These are phyloP conservation scores for Cupressus sempervirens DNA, from an alignment of 75 land plant genomes.

Conservation along the genomic window DNA sequence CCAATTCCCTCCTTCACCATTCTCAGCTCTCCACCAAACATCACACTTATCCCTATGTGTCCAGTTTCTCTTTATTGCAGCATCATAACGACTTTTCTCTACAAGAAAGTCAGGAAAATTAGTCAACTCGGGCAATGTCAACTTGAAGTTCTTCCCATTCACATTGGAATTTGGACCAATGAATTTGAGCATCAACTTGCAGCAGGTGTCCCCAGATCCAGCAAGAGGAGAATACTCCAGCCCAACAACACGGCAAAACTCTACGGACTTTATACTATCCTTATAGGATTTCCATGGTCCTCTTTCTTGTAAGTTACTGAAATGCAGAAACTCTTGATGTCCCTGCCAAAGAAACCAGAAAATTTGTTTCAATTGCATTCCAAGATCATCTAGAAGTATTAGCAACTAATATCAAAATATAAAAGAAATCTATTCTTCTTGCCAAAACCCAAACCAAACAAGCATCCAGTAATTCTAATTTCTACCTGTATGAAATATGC, in stretches of 20 bases:
- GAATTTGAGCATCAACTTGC: constrained; percentile 72
- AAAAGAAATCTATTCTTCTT: constrained; percentile 6
- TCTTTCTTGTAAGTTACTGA: constrained; percentile 25
- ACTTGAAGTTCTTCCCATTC: constrained; percentile 38
- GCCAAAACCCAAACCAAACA: background rate
- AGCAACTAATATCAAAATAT: background rate
- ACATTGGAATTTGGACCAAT: constrained; percentile 40
- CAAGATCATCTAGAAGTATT: background rate
- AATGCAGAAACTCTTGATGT: constrained; percentile 67
- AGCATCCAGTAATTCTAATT: constrained; percentile 8
- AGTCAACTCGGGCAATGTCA: constrained; percentile 76
- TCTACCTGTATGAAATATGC: constrained; percentile 85
- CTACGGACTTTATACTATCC: constrained; percentile 56
- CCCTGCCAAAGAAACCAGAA: constrained; percentile 55
- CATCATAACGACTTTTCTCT: constrained; percentile 74
- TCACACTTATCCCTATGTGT: constrained; percentile 76
- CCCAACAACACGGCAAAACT: constrained; percentile 63
- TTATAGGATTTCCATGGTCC: constrained; percentile 63
- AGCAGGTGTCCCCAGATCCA: constrained; percentile 87
- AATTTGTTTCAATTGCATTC: background rate
- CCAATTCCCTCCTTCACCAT: constrained; percentile 83
- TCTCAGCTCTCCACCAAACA: constrained; percentile 91
- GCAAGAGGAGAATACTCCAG: constrained; percentile 60
- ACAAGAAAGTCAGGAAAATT: constrained; percentile 84
- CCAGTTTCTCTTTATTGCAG: constrained; percentile 68